These are phyloP conservation scores for Cucumis melo DNA, from an alignment of 306 rosid genomes.

Conservation along the genomic window DNA sequence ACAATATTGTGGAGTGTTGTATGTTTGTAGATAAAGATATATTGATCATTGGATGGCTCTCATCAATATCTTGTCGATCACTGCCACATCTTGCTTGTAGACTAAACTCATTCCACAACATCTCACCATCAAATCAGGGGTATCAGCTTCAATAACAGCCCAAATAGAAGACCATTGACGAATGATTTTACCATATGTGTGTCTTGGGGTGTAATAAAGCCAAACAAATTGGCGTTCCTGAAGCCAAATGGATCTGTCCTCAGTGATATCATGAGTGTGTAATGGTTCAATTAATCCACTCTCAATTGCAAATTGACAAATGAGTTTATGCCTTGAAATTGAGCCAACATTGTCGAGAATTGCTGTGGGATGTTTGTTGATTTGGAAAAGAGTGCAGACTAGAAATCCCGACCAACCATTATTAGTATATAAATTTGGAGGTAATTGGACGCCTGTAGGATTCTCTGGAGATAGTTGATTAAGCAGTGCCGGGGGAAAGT, in stretches of 20 bases:
- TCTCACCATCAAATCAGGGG: neutral
- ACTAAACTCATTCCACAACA: neutral
- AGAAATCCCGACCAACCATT: slow-evolving; percentile 10
- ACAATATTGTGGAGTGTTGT: too few species aligned
- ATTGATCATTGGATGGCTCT: neutral
- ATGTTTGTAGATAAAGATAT: too few species aligned
- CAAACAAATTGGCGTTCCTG: slow-evolving; percentile 10
- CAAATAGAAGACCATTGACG: neutral
- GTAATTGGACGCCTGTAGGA: neutral
- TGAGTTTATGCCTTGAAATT: neutral
- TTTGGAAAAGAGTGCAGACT: slow-evolving; percentile 7
- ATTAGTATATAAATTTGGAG: neutral
- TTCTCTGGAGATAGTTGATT: neutral
- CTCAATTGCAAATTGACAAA: slow-evolving; percentile 7
- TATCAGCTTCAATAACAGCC: slow-evolving; percentile 11
- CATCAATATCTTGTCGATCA: slow-evolving; percentile 1
- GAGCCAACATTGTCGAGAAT: neutral
- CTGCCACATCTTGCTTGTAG: neutral
- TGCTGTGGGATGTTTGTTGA: neutral
- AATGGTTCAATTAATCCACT: neutral
- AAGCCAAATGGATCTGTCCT: slow-evolving; percentile 1
- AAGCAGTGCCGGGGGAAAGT: neutral
- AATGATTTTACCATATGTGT: neutral
- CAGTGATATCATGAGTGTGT: neutral
- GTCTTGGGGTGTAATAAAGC: slow-evolving; percentile 15